These are phyloP conservation scores for Jackrogersella multiformis DNA, from an alignment of 495 filamentous ascomycete genomes.

Conservation along the genomic window DNA sequence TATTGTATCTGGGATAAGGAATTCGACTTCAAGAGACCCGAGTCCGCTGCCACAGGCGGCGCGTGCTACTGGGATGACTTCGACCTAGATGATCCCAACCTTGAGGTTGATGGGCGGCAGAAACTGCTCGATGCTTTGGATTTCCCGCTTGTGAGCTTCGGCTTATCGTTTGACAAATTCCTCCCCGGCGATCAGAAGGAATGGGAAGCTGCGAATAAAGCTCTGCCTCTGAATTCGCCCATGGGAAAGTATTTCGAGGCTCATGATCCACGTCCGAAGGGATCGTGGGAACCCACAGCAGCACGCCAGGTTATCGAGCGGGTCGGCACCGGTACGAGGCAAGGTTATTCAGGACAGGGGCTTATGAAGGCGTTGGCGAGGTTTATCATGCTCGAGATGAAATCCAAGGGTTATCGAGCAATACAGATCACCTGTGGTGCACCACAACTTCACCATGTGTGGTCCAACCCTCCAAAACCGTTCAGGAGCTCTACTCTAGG, in stretches of 20 bases:
- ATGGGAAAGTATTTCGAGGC: slow-evolving; percentile 23
- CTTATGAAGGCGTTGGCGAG: slow-evolving; percentile 28
- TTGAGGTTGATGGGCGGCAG: slow-evolving; percentile 24
- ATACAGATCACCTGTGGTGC: slow-evolving; percentile 38
- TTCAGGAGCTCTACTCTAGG: slow-evolving; percentile 32
- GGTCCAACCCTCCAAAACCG: slow-evolving; percentile 32
- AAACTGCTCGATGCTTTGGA: slow-evolving; percentile 33
- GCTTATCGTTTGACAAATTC: slow-evolving; percentile 35
- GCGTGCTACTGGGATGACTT: slow-evolving; percentile 53
- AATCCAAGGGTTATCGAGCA: slow-evolving; percentile 34
- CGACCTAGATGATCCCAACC: slow-evolving; percentile 32
- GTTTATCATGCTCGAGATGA: slow-evolving; percentile 41
- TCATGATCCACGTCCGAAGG: slow-evolving; percentile 31
- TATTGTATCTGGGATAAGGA: slow-evolving; percentile 59
- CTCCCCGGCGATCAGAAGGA: slow-evolving; percentile 21
- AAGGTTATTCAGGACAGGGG: slow-evolving; percentile 24
- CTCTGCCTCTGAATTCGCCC: slow-evolving; percentile 20
- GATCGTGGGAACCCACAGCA: slow-evolving; percentile 32
- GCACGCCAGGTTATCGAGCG: slow-evolving; percentile 36
- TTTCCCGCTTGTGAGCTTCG: slow-evolving; percentile 38
- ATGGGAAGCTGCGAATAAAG: slow-evolving; percentile 15
- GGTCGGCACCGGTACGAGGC: slow-evolving; percentile 25
- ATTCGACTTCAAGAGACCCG: slow-evolving; percentile 54
- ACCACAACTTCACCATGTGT: slow-evolving; percentile 30
- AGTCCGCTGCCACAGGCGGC: slow-evolving; percentile 51